Conservation (phyloP, 768 basidiomycete species). For the Calocera viscosa region DNA sequence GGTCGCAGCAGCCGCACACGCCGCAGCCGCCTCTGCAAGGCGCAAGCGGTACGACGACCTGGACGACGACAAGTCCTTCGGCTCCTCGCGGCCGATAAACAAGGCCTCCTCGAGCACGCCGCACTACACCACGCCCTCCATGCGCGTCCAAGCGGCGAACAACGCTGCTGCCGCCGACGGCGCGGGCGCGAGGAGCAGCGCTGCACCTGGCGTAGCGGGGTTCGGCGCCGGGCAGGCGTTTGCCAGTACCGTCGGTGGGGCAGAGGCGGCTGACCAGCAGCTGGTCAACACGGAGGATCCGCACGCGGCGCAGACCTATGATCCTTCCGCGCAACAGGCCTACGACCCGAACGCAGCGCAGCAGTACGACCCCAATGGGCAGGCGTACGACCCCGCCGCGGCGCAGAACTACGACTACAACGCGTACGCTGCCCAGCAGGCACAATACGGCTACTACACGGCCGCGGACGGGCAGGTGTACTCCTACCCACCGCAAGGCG, state of each 20-base stretch:
- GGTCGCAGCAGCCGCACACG: not conserved
- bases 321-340: too few species aligned
- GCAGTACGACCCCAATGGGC: not conserved
- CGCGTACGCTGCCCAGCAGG: slow-evolving; percentile 3
- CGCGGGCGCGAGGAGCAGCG: not conserved
- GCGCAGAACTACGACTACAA: not conserved
- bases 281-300: not conserved
- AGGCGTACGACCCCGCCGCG: not conserved
- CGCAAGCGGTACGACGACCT: slow-evolving; percentile 2
- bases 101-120: not conserved
- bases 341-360: too few species aligned
- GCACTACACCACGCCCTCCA: not conserved
- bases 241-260: not conserved
- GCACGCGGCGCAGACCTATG: not conserved
- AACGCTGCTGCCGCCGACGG: not conserved
- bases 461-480: not conserved
- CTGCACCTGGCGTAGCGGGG: not conserved
- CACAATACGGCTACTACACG: not conserved
- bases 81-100: not conserved
- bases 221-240: not conserved
- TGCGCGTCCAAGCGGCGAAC: not conserved
- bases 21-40: not conserved
- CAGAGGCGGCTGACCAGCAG: not conserved
- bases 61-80: not conserved
- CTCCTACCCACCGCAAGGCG: not conserved